These are phyloP conservation scores for Mixia osmundae DNA, from an alignment of 1,284 basidiomycete genomes.

Conservation along the genomic window DNA sequence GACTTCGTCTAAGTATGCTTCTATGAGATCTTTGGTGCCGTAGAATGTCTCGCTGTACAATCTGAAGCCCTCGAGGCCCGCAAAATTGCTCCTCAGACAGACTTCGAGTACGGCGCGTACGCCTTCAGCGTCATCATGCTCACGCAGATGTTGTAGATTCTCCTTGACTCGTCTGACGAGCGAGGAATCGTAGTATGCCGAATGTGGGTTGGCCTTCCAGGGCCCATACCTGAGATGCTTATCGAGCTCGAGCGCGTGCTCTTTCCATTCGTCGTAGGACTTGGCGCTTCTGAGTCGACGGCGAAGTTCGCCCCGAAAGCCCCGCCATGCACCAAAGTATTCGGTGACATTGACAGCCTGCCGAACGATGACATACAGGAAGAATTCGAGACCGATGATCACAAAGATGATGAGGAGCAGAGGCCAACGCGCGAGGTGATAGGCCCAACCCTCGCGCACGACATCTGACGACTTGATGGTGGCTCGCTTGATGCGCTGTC, in stretches of 20 bases:
- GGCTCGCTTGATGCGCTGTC: constrained; percentile 43
- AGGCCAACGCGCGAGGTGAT: constrained; percentile 65
- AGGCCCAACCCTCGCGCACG: constrained; percentile 37
- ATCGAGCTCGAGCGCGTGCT: constrained; percentile 53
- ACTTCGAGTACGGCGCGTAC: constrained; percentile 77
- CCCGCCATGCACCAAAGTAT: constrained; percentile 32
- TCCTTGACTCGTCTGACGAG: constrained; percentile 46
- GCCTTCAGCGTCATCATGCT: constrained; percentile 54
- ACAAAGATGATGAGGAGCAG: constrained; percentile 55
- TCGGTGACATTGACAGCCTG: constrained; percentile 86
- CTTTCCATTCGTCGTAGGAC: constrained; percentile 59
- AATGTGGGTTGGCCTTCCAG: constrained; percentile 64
- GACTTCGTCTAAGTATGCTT: constrained; percentile 55
- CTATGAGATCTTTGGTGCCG: constrained; percentile 66
- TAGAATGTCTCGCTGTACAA: constrained; percentile 42
- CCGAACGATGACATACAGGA: constrained; percentile 55
- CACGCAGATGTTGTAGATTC: constrained; percentile 37
- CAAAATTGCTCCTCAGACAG: constrained; percentile 82
- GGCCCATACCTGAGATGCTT: constrained; percentile 42
- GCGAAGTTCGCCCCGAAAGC: constrained; percentile 52
- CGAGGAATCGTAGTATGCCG: constrained; percentile 69
- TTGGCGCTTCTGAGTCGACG: constrained; percentile 46
- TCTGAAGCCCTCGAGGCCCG: constrained; percentile 30
- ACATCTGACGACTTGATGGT: background rate
- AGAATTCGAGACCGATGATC: constrained; percentile 66